Evolutionary conservation across 805 yeast genomes (phyloP), one percentile per base, ranked within the genome.

Genomic region (Monosporozyma solicola): DNA sequence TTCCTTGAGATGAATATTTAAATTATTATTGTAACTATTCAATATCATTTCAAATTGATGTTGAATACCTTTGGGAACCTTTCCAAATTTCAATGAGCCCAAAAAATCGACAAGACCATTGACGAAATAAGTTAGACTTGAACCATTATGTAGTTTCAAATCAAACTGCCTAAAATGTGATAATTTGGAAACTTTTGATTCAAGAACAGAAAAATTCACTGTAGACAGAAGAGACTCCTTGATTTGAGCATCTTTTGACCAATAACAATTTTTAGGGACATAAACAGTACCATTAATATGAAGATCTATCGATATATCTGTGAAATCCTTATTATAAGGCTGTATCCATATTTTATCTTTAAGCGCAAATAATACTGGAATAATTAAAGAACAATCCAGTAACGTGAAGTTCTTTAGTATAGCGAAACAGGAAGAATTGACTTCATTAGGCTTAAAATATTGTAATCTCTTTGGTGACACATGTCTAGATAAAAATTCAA

Each of bases 371-470:
- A 64, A 7, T 9, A 59, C 54, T 2, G 63, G 35, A 2, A 64
- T 35, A 9, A 55, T 53, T 20, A 64, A 47, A 41, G 63, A 61
- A 45, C 61, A 60, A 45, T 64, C 66, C 31, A 61, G 35, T 6
- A 59, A 39, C 25, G 50, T 59, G 41, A 63, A 62, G 29, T 59
- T 50, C 41, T 51, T 54, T 24, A 64, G 22, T 8, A 48, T 33
- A 5, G 58, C 52, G 45, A 47, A 56, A 16, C 32, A 15, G 16
- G 20, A 44, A 6, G 58, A 37, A 32, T 50, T 59, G 41, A 59
- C 58, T 31, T 58, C 49, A 31, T 49, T 53, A 20, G 62, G 24
- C 11, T 47, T 33, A 15, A 58, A 51, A 39, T 48, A 53, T 11
- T 55, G 56, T 22, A 64, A 32, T 35, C 57, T 60, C 10, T 54